Evolutionary conservation across 75 land plant genomes (phyloP), one percentile per base, ranked within the genome.

Genomic region (Pinus taeda): DNA sequence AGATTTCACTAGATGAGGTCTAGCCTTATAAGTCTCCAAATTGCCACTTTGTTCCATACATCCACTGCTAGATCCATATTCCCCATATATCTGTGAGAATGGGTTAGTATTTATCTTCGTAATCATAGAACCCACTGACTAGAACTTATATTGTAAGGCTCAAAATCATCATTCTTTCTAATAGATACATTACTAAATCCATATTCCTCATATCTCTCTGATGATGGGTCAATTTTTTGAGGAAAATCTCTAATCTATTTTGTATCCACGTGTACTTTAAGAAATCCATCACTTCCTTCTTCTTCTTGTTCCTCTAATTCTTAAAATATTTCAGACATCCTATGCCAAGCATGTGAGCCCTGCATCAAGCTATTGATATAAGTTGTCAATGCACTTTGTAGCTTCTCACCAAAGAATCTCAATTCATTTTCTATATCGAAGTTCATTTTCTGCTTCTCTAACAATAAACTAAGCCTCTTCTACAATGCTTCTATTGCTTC

Each of bases 361-460:
- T 69, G 71, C 24, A 53, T 69, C 71, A 69, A 69, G 71, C 53
- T 69, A 69, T n/a, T 42, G 20, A 42, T 39, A 42, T 69, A 69
- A 20, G 24, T 20, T 42, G 53, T 45, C 6, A 69, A 12, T 6
- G 53, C 71, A 37, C 42, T 12, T 69, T 69, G 9, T 37, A 69
- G 53, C 42, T 69, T 13, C 3, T 69, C 53, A 20, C 15, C 11
- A 45, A 3, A 37, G 22, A 11, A 69, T 69, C 53, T n/a, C 22
- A 42, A 42, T 69, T 69, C 71, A 69, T 69, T 45, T 9, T 69
- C 42, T 0, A n/a, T n/a, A 8, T 69, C 18, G 42, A 6, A 18
- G 21, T 42, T 69, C n/a, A 69, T 21, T 39, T 18, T 9, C 21
- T 69, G n/a, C 53, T 69, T 69, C 71, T 69, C 49, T 8, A 24